Evolutionary conservation across 2,329 filamentous ascomycete species (phyloP).

Genomic region (Emmonsia crescens): DNA sequence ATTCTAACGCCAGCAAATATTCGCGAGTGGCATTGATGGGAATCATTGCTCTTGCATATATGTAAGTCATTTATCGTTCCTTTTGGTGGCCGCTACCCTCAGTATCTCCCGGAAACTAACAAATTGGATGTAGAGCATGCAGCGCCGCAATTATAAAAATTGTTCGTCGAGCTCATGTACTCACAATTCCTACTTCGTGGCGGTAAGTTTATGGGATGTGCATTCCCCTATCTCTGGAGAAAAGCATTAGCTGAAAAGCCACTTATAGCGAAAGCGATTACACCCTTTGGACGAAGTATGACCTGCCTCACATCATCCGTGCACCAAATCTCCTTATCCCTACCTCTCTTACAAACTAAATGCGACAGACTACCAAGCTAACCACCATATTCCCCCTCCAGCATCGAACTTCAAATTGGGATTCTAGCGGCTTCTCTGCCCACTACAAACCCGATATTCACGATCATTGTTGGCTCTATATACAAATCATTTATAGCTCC

Average conservation of each 20-base stretch:
- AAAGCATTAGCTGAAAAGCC: conserved; percentile 1
- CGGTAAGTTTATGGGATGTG: conserved; percentile 18
- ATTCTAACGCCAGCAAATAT: conserved; percentile 31
- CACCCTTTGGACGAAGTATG: conserved; percentile 16
- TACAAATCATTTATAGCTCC: background rate
- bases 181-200: conserved; percentile 23
- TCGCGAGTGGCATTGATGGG: conserved; percentile 31
- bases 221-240: background rate
- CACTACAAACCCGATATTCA: conserved; percentile 29
- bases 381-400: conserved; percentile 12
- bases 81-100: background rate
- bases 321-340: background rate
- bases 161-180: conserved; percentile 27
- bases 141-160: conserved; percentile 33
- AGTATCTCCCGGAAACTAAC: background rate
- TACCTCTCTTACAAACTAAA: background rate
- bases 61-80: conserved; percentile 19
- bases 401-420: conserved; percentile 33
- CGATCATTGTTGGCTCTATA: conserved; percentile 9
- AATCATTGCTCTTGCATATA: conserved; percentile 35
- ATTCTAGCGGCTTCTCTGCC: conserved; percentile 34
- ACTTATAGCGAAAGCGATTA: conserved; percentile 9
- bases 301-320: background rate
- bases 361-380: background rate
- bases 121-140: conserved; percentile 24